Percentiles rank a stretch among this genome's conserved stretches.
Evolutionary conservation across 257 asterid genomes (phyloP).

Genomic region (Leonotis leonurus): DNA sequence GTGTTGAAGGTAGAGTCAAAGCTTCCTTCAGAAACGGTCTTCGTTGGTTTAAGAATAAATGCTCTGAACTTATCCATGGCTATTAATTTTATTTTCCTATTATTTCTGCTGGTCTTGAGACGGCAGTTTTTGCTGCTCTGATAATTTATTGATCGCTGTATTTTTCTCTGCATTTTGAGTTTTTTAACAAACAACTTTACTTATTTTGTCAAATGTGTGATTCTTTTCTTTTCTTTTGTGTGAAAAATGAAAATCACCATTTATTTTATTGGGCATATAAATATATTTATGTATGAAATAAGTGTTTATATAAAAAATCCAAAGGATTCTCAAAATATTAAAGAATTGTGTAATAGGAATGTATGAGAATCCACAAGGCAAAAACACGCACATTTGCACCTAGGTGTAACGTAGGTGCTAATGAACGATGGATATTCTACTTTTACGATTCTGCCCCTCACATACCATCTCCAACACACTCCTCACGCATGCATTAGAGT

Average conservation of each 20-base stretch:
- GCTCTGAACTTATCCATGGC: conserved; percentile 71
- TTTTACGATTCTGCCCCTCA: not conserved
- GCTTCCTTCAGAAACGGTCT: conserved; percentile 59
- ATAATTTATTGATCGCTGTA: not conserved
- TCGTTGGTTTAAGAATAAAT: conserved; percentile 68
- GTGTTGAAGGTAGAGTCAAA: conserved; percentile 69
- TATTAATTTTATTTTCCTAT: conserved; percentile 11
- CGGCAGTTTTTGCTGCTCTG: not conserved
- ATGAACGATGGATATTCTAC: not conserved
- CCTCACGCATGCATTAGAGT: not conserved
- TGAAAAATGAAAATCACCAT: too few relatives aligned
- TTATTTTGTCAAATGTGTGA: too few relatives aligned
- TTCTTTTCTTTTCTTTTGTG: too few relatives aligned
- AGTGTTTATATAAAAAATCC: too few relatives aligned
- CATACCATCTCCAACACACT: not conserved
- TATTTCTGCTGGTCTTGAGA: not conserved
- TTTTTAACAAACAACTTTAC: too few relatives aligned
- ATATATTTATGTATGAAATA: too few relatives aligned
- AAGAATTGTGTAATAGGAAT: not conserved
- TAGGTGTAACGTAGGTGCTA: not conserved
- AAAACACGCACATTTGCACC: not conserved
- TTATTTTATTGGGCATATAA: too few relatives aligned
- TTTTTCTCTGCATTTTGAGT: not conserved
- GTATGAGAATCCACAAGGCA: not conserved
- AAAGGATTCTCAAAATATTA: too few relatives aligned